phyloP scores from a whole-genome alignment of 73 alveolate genomes.

The Stentor coeruleus region DNA sequence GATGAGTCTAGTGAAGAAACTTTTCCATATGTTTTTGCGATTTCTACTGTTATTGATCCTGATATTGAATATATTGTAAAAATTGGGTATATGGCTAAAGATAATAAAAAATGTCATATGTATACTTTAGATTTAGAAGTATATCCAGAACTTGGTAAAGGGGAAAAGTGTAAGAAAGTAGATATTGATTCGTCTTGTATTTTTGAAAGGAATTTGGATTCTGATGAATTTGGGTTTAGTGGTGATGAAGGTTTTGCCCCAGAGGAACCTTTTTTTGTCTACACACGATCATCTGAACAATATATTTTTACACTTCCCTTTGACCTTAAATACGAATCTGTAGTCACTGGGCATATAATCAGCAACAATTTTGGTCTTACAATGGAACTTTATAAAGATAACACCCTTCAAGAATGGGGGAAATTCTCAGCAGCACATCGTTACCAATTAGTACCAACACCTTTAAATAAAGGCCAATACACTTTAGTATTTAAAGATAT shows the following conservation, averaged over 20 bases:
- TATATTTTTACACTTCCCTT: not conserved
- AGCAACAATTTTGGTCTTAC: conserved; percentile 1
- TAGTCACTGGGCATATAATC: not conserved
- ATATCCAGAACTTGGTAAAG: too few species aligned
- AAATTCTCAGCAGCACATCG: not conserved
- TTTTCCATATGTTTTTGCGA: not conserved
- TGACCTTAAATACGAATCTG: not conserved
- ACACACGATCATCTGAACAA: not conserved
- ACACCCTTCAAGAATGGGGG: not conserved
- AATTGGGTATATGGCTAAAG: not conserved
- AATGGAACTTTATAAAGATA: not conserved
- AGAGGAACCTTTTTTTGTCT: not conserved
- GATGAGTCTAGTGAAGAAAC: not conserved
- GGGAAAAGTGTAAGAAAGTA: too few species aligned
- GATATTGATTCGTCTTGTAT: too few species aligned
- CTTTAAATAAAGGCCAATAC: not conserved
- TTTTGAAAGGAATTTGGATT: not conserved
- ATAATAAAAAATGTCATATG: not conserved
- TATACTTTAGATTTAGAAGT: not conserved
- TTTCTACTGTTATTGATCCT: not conserved
- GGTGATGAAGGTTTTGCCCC: not conserved
- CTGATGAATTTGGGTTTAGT: not conserved
- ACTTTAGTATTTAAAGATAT: not conserved
- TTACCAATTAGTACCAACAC: not conserved
- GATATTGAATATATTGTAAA: not conserved